Percentiles rank a stretch among this genome's conserved stretches.
Conservation (phyloP, 495 filamentous ascomycete species). For the Aspergillus bridgeri region DNA sequence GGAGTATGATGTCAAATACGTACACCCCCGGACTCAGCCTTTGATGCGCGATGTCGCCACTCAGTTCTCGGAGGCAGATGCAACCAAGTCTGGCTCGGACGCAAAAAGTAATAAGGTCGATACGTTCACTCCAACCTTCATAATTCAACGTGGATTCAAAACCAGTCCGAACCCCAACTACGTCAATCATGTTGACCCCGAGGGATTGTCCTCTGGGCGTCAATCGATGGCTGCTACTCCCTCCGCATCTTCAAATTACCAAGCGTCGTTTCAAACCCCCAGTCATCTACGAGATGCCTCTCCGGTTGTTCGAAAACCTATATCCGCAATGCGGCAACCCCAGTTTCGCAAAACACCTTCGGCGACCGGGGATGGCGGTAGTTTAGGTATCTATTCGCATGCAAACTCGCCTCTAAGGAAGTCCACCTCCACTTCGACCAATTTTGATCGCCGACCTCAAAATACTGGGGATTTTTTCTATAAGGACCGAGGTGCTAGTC, state of each 20-base stretch:
- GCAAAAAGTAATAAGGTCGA: slow-evolving; percentile 55
- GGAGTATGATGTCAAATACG: slow-evolving; percentile 94
- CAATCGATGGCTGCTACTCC: slow-evolving; percentile 27
- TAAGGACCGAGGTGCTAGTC: slow-evolving; percentile 37
- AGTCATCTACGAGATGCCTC: slow-evolving; percentile 48
- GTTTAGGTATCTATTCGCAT: slow-evolving; percentile 73
- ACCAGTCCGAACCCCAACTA: slow-evolving; percentile 90
- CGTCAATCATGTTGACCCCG: slow-evolving; percentile 70
- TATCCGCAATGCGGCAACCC: slow-evolving; percentile 54
- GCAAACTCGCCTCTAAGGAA: slow-evolving; percentile 80
- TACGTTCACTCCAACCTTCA: slow-evolving; percentile 70
- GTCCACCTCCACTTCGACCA: slow-evolving; percentile 42
- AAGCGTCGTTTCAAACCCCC: slow-evolving; percentile 40
- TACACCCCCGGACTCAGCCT: slow-evolving; percentile 81
- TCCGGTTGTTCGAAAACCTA: slow-evolving; percentile 42
- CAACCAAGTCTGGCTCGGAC: slow-evolving; percentile 42
- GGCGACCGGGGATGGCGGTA: slow-evolving; percentile 66
- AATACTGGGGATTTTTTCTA: slow-evolving; percentile 37
- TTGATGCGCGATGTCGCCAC: slow-evolving; percentile 80
- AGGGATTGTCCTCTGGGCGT: slow-evolving; percentile 44
- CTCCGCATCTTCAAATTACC: slow-evolving; percentile 25
- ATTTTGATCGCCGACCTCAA: slow-evolving; percentile 39
- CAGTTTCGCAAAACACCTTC: slow-evolving; percentile 47
- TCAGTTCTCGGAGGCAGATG: slow-evolving; percentile 53
- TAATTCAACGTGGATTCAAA: slow-evolving; percentile 77